Base-by-base conservation (phyloP, 208 protist species). In the Borovskyia barvae region DNA sequence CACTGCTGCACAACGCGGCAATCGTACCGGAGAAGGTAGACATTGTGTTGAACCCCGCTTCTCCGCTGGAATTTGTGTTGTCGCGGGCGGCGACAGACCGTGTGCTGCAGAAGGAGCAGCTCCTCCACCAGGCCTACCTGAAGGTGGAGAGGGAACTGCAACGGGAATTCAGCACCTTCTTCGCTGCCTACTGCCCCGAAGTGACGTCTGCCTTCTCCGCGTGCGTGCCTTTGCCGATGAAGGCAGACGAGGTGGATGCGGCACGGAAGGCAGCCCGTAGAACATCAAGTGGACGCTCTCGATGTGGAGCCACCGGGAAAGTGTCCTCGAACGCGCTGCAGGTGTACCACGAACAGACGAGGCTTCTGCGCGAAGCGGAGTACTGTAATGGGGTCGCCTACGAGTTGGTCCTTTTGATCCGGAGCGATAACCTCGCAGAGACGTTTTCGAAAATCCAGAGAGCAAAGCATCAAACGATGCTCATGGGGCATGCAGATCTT, bases 11-110 rank as follows among this genome's bases (percentile, higher is more conserved):
- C 68, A 95, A 95, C 64, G 80, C 85, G 5, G 75, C 85, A 36
- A 90, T 95, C 46, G 80, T 90, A 8, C 85, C 89, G 15, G 75
- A 85, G 43, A 87, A 84, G 64, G 89, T 92, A 2, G 89, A 95
- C 47, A 80, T 95, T 41, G 72, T 95, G 8, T 60, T 95, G 15
- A 95, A 95, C 52, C 89, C 89, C 14, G 41, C 50, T 24, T 93
- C 89, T 17, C 85, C 85, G 4, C 75, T 91, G 28, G 85, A 95
- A 77, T 82, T 95, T 55, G 89, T 95, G 39, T 78, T 95, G 19
- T 78, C 83, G 20, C 73, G 89, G 1, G 82, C 87, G 65, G 83
- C 83, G 47, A 92, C 89, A 22, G 80, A 91, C 58, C 71, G 75
- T 17, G 62, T 95, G 22, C 67, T 93, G 62, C 81, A 87, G 17